phyloP scores from a whole-genome alignment of 176 grass and related monocot genomes.

The Oryza meridionalis region DNA sequence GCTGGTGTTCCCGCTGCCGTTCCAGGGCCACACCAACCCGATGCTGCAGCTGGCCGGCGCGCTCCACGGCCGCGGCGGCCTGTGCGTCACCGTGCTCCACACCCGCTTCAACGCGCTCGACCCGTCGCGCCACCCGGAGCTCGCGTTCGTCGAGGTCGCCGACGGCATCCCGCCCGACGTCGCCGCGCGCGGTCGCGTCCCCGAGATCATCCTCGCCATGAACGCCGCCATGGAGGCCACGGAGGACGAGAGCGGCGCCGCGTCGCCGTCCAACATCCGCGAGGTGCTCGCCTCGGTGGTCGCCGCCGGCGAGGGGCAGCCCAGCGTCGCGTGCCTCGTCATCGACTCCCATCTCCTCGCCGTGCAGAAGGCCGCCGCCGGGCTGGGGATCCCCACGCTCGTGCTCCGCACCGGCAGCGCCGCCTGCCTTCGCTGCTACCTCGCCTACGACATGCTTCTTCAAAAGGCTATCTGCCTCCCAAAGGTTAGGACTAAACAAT shows the following conservation, averaged over 20 bases:
- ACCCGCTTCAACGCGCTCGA: slow-evolving; percentile 44
- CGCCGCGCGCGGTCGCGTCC: not conserved
- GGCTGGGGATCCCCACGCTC: slow-evolving; percentile 2
- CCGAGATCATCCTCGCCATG: slow-evolving; percentile 34
- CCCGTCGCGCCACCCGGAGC: slow-evolving; percentile 27
- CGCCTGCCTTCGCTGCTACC: slow-evolving; percentile 7
- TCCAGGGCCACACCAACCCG: slow-evolving; percentile 55
- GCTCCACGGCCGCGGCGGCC: slow-evolving; percentile 36
- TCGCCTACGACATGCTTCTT: slow-evolving; percentile 29
- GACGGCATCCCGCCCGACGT: not conserved
- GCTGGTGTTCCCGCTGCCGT: slow-evolving; percentile 47
- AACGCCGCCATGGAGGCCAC: slow-evolving; percentile 45
- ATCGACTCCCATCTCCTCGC: slow-evolving; percentile 34
- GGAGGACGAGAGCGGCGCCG: not conserved
- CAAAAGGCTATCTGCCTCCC: slow-evolving; percentile 39
- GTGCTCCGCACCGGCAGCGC: slow-evolving; percentile 38
- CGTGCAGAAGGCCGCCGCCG: slow-evolving; percentile 23
- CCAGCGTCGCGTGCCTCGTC: slow-evolving; percentile 17
- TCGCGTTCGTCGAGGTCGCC: slow-evolving; percentile 21
- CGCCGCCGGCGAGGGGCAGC: not conserved
- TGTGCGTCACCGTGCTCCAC: slow-evolving; percentile 55
- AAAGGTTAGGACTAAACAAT: slow-evolving; percentile 26
- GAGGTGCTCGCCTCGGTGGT: slow-evolving; percentile 16
- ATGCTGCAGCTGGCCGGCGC: slow-evolving; percentile 45
- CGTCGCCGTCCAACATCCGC: not conserved